These are phyloP conservation scores for Umbelopsis sp. DNA, from an alignment of 192 early-diverging fungal genomes.

Conservation along the genomic window DNA sequence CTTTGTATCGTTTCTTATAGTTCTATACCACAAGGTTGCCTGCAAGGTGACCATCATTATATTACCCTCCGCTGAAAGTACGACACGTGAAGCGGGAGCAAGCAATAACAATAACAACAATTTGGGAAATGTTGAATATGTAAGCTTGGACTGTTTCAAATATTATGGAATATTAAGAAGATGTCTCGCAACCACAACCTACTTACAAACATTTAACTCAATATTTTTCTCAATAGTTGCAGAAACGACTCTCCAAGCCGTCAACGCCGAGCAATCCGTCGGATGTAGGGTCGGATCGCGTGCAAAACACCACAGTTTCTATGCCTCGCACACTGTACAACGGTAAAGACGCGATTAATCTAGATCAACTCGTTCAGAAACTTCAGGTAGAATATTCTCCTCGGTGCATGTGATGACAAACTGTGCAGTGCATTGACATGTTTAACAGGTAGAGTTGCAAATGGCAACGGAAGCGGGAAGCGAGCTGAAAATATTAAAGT, in stretches of 20 bases:
- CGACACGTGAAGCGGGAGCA: constrained; percentile 21
- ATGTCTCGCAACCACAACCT: background rate
- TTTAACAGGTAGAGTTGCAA: background rate
- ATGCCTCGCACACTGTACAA: background rate
- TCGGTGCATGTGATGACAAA: background rate
- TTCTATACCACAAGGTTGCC: constrained; percentile 41
- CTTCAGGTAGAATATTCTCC: constrained; percentile 1
- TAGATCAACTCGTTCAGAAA: constrained; percentile 14
- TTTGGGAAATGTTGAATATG: constrained; percentile 23
- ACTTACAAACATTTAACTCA: constrained; percentile 24
- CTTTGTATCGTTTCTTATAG: constrained; percentile 17
- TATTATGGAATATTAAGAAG: background rate
- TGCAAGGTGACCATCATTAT: constrained; percentile 27
- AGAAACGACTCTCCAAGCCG: constrained; percentile 1
- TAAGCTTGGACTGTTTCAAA: background rate
- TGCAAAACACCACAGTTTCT: background rate
- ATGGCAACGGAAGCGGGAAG: constrained; percentile 21
- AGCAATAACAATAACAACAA: constrained; percentile 6
- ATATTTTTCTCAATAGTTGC: background rate
- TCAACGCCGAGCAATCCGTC: background rate
- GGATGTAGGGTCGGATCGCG: background rate
- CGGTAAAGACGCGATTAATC: background rate
- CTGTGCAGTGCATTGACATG: no score
- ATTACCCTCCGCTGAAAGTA: constrained; percentile 5
- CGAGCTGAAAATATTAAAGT: constrained; percentile 29